Evolutionary conservation across 177 flowering plant species (phyloP), one percentile per base, ranked within the genome.

Genomic region (Tripterygium wilfordii): DNA sequence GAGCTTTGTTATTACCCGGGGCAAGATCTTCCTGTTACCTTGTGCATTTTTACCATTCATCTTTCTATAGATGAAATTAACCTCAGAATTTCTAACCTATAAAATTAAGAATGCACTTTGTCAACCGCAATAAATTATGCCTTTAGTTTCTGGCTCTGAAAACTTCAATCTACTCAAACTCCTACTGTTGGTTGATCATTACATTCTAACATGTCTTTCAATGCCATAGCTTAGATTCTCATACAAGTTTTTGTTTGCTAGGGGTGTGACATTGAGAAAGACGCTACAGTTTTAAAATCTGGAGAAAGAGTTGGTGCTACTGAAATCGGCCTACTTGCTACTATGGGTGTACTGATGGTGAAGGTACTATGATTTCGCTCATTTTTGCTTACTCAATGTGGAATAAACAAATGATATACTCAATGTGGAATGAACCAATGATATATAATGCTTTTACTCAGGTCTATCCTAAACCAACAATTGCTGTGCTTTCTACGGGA

Each of bases 401-500:
- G 36, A 3, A n/a, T 38, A 23, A 19, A 10, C 42, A 52, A 7
- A 23, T 39, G 6, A 39, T 21, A 15, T 10, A 23, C 16, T 14
- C 20, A 36, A 12, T 35, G 26, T 39, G 38, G 36, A 3, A n/a
- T 38, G 20, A 19, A 10, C 42, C 53, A 7, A 23, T 57, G 20
- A 51, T 16, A 15, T 35, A 26, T 24, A 22, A 16, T 54, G 40
- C 22, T 47, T 30, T 41, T 23, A 9, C 64, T 35, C 56, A 92
- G 98, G 94, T 92, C 1, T 82, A 77, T 66, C 78, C 80, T 33
- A 62, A 70, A 42, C 98, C 96, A 50, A 71, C 65, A 47, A 49
- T 92, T 61, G 98, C 79, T 15, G 95, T 92, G 55, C 86, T 92
- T 61, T 92, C 98, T 37, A 82, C 96, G 1, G 98, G 98, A n/a